phyloP scores from a whole-genome alignment of 768 basidiomycete genomes.

The Tulasnella sp. region DNA sequence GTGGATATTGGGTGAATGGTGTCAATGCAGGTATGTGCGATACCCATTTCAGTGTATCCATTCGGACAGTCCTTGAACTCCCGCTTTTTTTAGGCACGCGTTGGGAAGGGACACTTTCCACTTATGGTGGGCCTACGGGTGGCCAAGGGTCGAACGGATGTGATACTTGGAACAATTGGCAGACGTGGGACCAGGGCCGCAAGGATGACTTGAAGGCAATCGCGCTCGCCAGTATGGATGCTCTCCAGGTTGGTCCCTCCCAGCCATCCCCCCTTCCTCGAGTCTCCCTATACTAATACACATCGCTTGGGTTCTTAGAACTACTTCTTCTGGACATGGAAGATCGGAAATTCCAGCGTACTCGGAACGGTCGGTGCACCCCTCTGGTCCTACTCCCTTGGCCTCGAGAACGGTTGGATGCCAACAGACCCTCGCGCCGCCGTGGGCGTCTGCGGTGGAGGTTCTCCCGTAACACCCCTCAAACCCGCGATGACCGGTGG shows the following conservation, averaged over 20 bases:
- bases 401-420: constrained; percentile 86
- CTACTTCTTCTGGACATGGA: constrained; percentile 99
- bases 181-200: constrained; percentile 47
- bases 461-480: constrained; percentile 29
- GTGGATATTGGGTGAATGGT: constrained; percentile 33
- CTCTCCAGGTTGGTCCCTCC: constrained; percentile 52
- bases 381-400: constrained; percentile 90
- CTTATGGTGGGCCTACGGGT: constrained; percentile 31
- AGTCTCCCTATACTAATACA: too few species aligned
- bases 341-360: constrained; percentile 72
- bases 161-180: constrained; percentile 59
- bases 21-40: constrained; percentile 40
- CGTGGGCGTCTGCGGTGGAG: constrained; percentile 48
- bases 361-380: constrained; percentile 69
- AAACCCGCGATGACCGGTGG: constrained; percentile 56
- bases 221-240: constrained; percentile 83
- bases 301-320: too few species aligned
- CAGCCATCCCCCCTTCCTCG: too few species aligned
- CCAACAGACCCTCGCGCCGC: constrained; percentile 76
- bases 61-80: too few species aligned
- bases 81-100: too few species aligned
- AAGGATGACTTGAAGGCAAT: constrained; percentile 61
- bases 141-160: constrained; percentile 48
- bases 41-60: too few species aligned
- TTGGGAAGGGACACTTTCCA: constrained; percentile 70